phyloP scores from a whole-genome alignment of 345 rosid species.

The Hibiscus mutabilis region DNA sequence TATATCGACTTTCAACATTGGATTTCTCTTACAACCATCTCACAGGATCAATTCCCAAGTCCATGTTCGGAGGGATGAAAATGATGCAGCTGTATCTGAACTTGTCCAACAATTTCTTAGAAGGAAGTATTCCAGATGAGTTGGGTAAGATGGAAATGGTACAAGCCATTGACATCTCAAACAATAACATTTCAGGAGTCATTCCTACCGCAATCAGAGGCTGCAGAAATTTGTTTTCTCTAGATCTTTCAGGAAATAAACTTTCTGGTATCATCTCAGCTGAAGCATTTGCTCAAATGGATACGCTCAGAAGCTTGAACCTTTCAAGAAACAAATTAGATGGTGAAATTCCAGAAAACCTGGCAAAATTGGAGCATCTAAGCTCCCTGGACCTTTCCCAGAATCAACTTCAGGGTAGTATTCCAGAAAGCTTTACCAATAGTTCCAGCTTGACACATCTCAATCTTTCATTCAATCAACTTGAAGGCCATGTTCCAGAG shows the following conservation, averaged over 20 bases:
- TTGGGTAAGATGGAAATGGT: slow-evolving; percentile 64
- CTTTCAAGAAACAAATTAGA: slow-evolving; percentile 55
- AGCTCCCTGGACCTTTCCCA: slow-evolving; percentile 57
- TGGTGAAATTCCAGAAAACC: slow-evolving; percentile 45
- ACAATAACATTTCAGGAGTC: slow-evolving; percentile 57
- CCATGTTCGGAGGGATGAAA: slow-evolving; percentile 36
- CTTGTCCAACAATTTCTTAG: slow-evolving; percentile 56
- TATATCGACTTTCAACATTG: slow-evolving; percentile 36
- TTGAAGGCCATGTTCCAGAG: slow-evolving; percentile 69
- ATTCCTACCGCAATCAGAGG: slow-evolving; percentile 51
- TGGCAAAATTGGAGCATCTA: slow-evolving; percentile 43
- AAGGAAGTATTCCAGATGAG: slow-evolving; percentile 58
- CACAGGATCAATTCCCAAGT: slow-evolving; percentile 46
- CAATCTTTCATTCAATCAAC: slow-evolving; percentile 61
- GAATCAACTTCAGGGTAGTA: slow-evolving; percentile 51
- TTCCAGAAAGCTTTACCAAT: slow-evolving; percentile 54
- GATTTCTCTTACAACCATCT: slow-evolving; percentile 75
- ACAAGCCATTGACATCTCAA: slow-evolving; percentile 73
- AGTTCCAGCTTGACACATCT: slow-evolving; percentile 50
- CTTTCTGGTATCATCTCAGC: slow-evolving; percentile 49
- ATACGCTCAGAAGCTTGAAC: slow-evolving; percentile 43
- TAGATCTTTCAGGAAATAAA: slow-evolving; percentile 66
- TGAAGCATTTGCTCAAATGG: slow-evolving; percentile 35
- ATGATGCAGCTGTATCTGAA: slow-evolving; percentile 54
- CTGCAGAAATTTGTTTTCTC: slow-evolving; percentile 59